Evolutionary conservation across 2,329 filamentous ascomycete species (phyloP).

Genomic region (Epichloe gansuensis): DNA sequence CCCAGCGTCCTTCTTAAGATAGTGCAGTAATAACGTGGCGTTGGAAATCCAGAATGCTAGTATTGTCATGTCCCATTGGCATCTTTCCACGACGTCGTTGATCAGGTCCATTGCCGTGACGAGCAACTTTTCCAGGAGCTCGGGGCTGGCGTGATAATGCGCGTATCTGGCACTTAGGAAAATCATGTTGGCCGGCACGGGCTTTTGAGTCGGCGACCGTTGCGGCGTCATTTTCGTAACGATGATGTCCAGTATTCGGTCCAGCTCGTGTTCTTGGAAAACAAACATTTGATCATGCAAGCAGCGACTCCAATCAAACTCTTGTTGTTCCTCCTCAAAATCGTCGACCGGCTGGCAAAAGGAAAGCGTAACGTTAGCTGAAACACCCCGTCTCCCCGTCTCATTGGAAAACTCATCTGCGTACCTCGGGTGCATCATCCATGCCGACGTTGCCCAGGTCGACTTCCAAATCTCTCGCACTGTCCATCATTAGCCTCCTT

Average conservation of each 20-base stretch:
- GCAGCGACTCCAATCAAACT: slow-evolving; percentile 92
- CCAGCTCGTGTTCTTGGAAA: slow-evolving; percentile 88
- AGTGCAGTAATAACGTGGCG: slow-evolving; percentile 86
- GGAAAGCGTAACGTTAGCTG: slow-evolving; percentile 14
- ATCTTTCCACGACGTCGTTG: slow-evolving; percentile 86
- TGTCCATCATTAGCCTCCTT: slow-evolving; percentile 98
- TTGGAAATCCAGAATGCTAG: slow-evolving; percentile 98
- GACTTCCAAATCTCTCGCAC: slow-evolving; percentile 89
- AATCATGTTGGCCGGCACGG: slow-evolving; percentile 91
- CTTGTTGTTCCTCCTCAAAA: slow-evolving; percentile 76
- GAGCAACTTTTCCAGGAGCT: slow-evolving; percentile 70
- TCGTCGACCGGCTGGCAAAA: slow-evolving; percentile 53
- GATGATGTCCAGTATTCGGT: slow-evolving; percentile 84
- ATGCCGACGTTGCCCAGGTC: slow-evolving; percentile 91
- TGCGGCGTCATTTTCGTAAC: slow-evolving; percentile 98
- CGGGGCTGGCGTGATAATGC: slow-evolving; percentile 84
- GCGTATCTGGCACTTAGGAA: slow-evolving; percentile 94
- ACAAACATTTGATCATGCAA: slow-evolving; percentile 99
- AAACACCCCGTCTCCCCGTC: background rate
- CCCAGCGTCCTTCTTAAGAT: slow-evolving; percentile 85
- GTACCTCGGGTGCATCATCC: slow-evolving; percentile 86
- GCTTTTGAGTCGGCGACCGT: slow-evolving; percentile 90
- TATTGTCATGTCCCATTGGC: slow-evolving; percentile 99
- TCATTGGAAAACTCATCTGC: slow-evolving; percentile 12
- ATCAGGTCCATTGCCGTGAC: slow-evolving; percentile 89